These are phyloP conservation scores for Coccinonectria pachysandricola DNA, from an alignment of 2,329 filamentous ascomycete genomes.

Conservation along the genomic window DNA sequence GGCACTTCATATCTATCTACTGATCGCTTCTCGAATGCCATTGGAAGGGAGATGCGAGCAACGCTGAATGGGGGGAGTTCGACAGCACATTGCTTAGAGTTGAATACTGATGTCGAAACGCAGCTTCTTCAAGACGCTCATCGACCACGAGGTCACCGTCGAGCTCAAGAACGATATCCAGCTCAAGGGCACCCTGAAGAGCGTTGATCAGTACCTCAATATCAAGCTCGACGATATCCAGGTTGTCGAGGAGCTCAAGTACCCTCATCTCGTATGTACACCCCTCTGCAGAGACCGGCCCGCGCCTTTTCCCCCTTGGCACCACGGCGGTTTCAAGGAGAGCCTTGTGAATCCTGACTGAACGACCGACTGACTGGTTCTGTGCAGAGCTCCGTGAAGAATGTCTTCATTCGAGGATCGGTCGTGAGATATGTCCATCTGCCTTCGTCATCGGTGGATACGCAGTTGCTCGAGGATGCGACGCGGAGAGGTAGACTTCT, in stretches of 20 bases:
- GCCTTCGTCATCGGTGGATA: constrained; percentile 71
- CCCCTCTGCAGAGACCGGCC: no score
- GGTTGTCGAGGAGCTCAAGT: constrained; percentile 87
- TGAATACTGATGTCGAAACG: no score
- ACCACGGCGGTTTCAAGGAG: no score
- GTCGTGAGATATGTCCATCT: constrained; percentile 90
- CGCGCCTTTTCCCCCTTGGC: not conserved
- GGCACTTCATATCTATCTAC: no score
- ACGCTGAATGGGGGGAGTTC: no score
- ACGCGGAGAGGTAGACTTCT: constrained; percentile 61
- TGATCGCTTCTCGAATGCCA: no score
- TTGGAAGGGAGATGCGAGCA: no score
- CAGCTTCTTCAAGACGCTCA: constrained; percentile 98
- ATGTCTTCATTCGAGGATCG: constrained; percentile 89
- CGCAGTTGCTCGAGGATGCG: constrained; percentile 80
- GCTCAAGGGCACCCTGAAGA: constrained; percentile 90
- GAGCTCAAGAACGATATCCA: constrained; percentile 99
- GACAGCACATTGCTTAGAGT: no score
- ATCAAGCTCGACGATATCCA: constrained; percentile 96
- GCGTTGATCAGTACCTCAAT: constrained; percentile 97
- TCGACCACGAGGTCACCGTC: constrained; percentile 93
- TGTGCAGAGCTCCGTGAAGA: constrained; percentile 65
- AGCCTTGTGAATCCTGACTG: no score
- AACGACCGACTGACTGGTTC: constrained; percentile 4
- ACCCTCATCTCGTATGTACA: constrained; percentile 70